These are phyloP conservation scores for Didymella exigua DNA, from an alignment of 2,329 filamentous ascomycete genomes.

Conservation along the genomic window DNA sequence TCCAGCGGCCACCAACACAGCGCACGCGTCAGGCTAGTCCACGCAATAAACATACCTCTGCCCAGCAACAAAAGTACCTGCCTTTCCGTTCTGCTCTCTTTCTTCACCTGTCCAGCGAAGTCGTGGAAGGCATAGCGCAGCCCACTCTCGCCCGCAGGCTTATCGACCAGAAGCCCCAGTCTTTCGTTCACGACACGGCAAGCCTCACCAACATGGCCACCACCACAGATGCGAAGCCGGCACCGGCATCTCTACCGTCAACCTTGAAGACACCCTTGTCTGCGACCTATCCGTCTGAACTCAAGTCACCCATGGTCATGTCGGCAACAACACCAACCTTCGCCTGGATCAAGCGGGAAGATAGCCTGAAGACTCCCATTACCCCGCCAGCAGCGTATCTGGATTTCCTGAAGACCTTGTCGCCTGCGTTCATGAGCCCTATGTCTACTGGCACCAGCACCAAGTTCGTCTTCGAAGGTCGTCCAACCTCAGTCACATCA, in stretches of 20 bases:
- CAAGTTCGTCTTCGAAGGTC: slow-evolving; percentile 56
- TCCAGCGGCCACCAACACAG: slow-evolving; percentile 42
- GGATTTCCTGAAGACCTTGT: slow-evolving; percentile 87
- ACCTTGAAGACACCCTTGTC: slow-evolving; percentile 63
- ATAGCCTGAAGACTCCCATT: slow-evolving; percentile 78
- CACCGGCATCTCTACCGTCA: slow-evolving; percentile 31
- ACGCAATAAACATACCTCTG: slow-evolving; percentile 42
- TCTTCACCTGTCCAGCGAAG: slow-evolving; percentile 29
- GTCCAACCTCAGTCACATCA: slow-evolving; percentile 47
- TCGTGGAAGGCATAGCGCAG: slow-evolving; percentile 39
- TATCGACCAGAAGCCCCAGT: slow-evolving; percentile 30
- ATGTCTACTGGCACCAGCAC: slow-evolving; percentile 62
- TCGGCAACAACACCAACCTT: slow-evolving; percentile 55
- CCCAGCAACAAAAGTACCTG: slow-evolving; percentile 34
- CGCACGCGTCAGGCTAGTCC: slow-evolving; percentile 34
- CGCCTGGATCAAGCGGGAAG: slow-evolving; percentile 67
- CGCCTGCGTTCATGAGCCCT: slow-evolving; percentile 71
- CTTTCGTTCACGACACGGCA: slow-evolving; percentile 39
- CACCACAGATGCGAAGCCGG: slow-evolving; percentile 50
- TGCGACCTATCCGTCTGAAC: slow-evolving; percentile 61
- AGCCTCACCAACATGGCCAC: slow-evolving; percentile 44
- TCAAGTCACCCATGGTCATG: slow-evolving; percentile 68
- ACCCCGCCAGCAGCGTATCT: slow-evolving; percentile 88
- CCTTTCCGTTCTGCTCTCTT: slow-evolving; percentile 31
- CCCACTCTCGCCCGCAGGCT: slow-evolving; percentile 28